Percentiles rank a stretch among this genome's conserved stretches.
These are phyloP conservation scores for Penicillium silybi DNA, from an alignment of 495 filamentous ascomycete genomes.

Conservation along the genomic window DNA sequence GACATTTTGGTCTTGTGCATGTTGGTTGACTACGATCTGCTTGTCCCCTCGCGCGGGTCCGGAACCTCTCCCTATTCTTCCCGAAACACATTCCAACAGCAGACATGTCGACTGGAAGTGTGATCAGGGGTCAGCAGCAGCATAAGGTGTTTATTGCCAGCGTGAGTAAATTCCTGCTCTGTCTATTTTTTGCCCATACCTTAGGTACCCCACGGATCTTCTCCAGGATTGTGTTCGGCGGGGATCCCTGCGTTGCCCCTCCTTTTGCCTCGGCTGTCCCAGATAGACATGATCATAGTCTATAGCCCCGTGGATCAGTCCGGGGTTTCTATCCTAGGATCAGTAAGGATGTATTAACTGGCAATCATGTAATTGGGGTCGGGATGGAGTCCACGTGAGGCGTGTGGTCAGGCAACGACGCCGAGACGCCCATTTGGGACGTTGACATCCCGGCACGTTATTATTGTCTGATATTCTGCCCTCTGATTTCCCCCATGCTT, in stretches of 20 bases:
- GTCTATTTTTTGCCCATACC: not conserved
- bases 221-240: not conserved
- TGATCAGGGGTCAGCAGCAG: conserved; percentile 18
- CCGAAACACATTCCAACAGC: conserved; percentile 10
- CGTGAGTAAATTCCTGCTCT: conserved; percentile 20
- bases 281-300: not conserved
- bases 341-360: not conserved
- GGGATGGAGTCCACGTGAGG: not conserved
- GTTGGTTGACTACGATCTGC: conserved; percentile 1
- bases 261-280: conserved; percentile 11
- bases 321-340: not conserved
- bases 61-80: conserved; percentile 21
- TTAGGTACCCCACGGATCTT: not conserved
- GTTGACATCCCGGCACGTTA: not conserved
- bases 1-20: conserved; percentile 2
- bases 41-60: conserved; percentile 16
- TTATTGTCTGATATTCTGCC: not conserved
- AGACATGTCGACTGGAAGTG: conserved; percentile 21
- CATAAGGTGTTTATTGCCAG: conserved; percentile 29
- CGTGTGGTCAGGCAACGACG: not conserved
- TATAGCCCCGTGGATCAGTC: not conserved
- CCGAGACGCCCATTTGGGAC: not conserved
- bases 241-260: conserved; percentile 12
- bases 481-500: not conserved
- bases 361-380: not conserved